phyloP scores from a whole-genome alignment of 352 stramenopile genomes.

The Phytopythium litorale region DNA sequence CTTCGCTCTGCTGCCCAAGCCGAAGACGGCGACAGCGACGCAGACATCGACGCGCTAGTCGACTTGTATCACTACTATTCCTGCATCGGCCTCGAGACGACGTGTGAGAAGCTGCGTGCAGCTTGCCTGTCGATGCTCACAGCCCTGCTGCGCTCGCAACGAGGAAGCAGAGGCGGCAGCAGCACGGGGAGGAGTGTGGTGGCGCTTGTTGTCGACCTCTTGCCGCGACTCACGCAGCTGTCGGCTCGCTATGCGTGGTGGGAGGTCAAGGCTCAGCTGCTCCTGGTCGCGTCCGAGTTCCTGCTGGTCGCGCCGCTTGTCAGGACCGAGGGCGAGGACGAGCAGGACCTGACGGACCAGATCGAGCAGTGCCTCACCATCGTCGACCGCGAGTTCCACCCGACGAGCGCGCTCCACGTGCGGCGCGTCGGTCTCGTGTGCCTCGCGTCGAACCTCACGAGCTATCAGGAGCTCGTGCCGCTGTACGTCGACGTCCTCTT shows the following conservation, averaged over 20 bases:
- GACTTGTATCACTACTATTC: constrained; percentile 89
- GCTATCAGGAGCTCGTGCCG: constrained; percentile 74
- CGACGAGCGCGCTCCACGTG: constrained; percentile 44
- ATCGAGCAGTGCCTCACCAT: constrained; percentile 69
- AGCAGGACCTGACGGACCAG: constrained; percentile 51
- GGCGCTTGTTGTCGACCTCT: constrained; percentile 39
- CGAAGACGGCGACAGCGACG: not conserved
- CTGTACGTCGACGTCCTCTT: constrained; percentile 75
- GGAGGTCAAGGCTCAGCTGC: constrained; percentile 81
- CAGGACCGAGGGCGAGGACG: constrained; percentile 14
- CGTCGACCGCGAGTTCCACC: constrained; percentile 74
- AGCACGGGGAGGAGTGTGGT: constrained; percentile 1
- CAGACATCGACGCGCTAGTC: constrained; percentile 42
- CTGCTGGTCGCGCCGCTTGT: constrained; percentile 25
- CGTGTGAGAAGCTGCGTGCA: constrained; percentile 73
- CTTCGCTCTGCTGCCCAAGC: not conserved
- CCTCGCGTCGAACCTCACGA: constrained; percentile 46
- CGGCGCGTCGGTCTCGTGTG: constrained; percentile 56
- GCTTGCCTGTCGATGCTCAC: constrained; percentile 77
- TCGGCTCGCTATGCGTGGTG: constrained; percentile 66
- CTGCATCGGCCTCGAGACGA: constrained; percentile 71
- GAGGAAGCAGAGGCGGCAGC: not conserved
- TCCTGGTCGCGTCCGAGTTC: constrained; percentile 62
- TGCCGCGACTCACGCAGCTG: constrained; percentile 65
- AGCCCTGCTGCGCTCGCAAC: constrained; percentile 22